Evolutionary conservation across 2,329 filamentous ascomycete genomes (phyloP).

Genomic region (Microcyclosporella mali): DNA sequence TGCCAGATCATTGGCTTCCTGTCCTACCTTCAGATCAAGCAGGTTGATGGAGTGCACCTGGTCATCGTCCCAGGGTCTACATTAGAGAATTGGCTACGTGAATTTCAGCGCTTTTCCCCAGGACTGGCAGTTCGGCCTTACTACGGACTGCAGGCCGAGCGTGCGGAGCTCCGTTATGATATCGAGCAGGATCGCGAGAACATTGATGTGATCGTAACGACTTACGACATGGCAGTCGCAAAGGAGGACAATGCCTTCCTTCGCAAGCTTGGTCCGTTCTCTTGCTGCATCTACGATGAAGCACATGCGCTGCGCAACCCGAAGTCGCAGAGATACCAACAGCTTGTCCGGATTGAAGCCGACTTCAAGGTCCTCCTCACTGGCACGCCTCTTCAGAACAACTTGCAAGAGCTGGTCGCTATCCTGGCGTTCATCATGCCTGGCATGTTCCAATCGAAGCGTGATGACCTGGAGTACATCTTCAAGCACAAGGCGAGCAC

Average conservation of each 20-base stretch:
- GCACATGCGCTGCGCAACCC: conserved; percentile 90
- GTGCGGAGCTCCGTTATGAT: conserved; percentile 60
- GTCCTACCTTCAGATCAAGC: conserved; percentile 69
- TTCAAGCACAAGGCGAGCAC: conserved; percentile 90
- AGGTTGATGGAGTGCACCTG: conserved; percentile 65
- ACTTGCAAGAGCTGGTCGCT: conserved; percentile 83
- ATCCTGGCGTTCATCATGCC: conserved; percentile 94
- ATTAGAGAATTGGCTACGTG: conserved; percentile 88
- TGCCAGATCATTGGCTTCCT: conserved; percentile 93
- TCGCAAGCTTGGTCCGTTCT: conserved; percentile 46
- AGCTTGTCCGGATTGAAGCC: conserved; percentile 69
- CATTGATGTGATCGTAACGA: conserved; percentile 66
- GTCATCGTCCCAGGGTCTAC: conserved; percentile 91
- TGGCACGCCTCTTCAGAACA: conserved; percentile 91
- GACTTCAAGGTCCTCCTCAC: conserved; percentile 81
- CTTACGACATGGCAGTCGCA: conserved; percentile 59
- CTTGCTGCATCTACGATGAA: conserved; percentile 78
- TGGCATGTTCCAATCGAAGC: conserved; percentile 67
- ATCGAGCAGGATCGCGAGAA: conserved; percentile 59
- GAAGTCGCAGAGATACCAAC: conserved; percentile 72
- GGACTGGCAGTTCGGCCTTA: conserved; percentile 65
- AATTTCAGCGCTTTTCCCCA: conserved; percentile 84
- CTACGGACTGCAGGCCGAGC: conserved; percentile 63
- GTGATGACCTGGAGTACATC: conserved; percentile 74
- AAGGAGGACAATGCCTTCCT: conserved; percentile 60